phyloP scores from a whole-genome alignment of 23 red algal species.

The Agarophyton chilense region DNA sequence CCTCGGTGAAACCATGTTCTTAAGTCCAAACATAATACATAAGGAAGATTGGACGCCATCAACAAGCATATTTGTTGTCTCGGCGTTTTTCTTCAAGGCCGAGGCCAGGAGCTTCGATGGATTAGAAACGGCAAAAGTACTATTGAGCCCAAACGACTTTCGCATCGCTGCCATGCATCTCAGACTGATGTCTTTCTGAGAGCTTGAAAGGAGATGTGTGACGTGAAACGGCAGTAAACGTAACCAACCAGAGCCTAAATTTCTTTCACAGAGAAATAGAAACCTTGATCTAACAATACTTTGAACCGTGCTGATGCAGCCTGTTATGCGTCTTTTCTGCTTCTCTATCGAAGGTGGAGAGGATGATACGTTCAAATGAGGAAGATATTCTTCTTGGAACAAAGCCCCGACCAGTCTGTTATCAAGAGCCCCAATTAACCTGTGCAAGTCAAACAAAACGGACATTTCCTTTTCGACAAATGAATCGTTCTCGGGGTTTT shows the following conservation, averaged over 20 bases:
- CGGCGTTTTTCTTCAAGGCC: conserved; percentile 19
- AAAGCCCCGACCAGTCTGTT: not conserved
- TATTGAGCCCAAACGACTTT: not conserved
- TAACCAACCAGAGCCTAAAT: not conserved
- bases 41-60: conserved; percentile 24
- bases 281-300: conserved; percentile 7
- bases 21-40: conserved; percentile 13
- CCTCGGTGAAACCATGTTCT: conserved; percentile 2
- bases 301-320: conserved; percentile 8
- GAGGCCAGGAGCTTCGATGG: conserved; percentile 48
- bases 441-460: conserved; percentile 44
- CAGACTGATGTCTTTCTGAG: conserved; percentile 7
- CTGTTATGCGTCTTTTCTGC: not conserved
- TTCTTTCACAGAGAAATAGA: not conserved
- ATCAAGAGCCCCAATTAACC: conserved; percentile 35
- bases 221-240: conserved; percentile 49
- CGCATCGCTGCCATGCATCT: conserved; percentile 11
- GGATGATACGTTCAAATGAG: not conserved
- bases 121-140: not conserved
- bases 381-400: not conserved
- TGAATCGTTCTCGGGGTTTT: not conserved
- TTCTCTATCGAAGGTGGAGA: not conserved
- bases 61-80: not conserved
- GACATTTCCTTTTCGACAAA: conserved; percentile 21
- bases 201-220: conserved; percentile 44